Conservation (phyloP, 1,284 basidiomycete species). For the Tranzscheliella williamsii region DNA sequence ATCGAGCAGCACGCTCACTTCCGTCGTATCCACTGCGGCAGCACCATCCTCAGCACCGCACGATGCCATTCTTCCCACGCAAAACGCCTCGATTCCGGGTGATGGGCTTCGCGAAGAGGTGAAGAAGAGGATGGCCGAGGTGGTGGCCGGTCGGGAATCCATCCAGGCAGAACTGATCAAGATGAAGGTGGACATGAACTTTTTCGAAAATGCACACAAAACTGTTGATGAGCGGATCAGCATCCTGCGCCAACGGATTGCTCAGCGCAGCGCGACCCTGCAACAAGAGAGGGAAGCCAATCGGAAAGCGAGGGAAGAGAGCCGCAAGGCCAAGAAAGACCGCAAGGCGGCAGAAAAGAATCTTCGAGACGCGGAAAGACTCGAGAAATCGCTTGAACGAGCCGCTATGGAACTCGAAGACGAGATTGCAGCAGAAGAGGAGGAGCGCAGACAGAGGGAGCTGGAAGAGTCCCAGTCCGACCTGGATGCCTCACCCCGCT, state of each 20-base stretch:
- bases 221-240: slow-evolving; percentile 35
- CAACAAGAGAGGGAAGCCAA: slow-evolving; percentile 30
- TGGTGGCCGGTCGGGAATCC: slow-evolving; percentile 20
- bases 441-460: slow-evolving; percentile 18
- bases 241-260: slow-evolving; percentile 31
- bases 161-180: slow-evolving; percentile 38
- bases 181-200: slow-evolving; percentile 36
- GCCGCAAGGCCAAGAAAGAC: slow-evolving; percentile 25
- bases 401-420: slow-evolving; percentile 20
- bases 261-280: slow-evolving; percentile 13
- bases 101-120: slow-evolving; percentile 26
- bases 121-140: slow-evolving; percentile 29
- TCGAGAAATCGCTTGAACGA: slow-evolving; percentile 17
- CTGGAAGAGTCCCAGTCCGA: slow-evolving; percentile 11
- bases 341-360: slow-evolving; percentile 21
- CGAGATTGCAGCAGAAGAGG: slow-evolving; percentile 28
- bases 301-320: slow-evolving; percentile 24
- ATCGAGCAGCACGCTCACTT: no score
- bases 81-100: no score
- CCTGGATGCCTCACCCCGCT: neutral
- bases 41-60: neutral
- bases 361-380: slow-evolving; percentile 21
- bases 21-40: no score
- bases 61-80: no score
- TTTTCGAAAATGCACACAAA: slow-evolving; percentile 37